Evolutionary conservation across 345 rosid genomes (phyloP), one percentile per base, ranked within the genome.

Genomic region (Arabidopsis arenosa): DNA sequence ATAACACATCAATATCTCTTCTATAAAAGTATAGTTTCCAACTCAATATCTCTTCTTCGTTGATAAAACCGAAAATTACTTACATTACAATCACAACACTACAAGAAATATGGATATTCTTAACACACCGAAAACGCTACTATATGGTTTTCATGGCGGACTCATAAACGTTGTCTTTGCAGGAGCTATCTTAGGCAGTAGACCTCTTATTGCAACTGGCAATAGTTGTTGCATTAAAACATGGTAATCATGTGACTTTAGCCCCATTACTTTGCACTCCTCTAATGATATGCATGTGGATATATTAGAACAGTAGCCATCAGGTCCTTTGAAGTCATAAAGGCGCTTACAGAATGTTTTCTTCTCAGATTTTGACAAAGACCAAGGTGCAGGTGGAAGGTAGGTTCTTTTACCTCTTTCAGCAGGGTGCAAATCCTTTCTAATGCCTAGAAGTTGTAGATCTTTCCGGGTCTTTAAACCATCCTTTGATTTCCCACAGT

Each of bases 31-130:
- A 33, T 36, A 54, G 36, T 41, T 52, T 58, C 14, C 43, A 45
- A 68, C 61, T 36, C 39, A n/a, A n/a, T n/a, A n/a, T n/a, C n/a
- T n/a, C 14, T 66, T 30, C 21, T 51, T 72, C 43, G 10, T 43
- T 66, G 1, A 23, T 23, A 23, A 23, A 23, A 23, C 26, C 26
- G 26, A 23, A 23, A 23, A 23, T 23, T 44, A 82, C 89, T 85
- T 87, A 93, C 98, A 82, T 96, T 96, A 82, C 94, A 90, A 81
- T 96, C 93, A n/a, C 87, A 96, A 64, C 62, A 61, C 21, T 18
- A 18, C 21, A 40, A 18, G 21, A 18, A 18, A 18, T 18, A 18
- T 18, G 21, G 1, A 18, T 18, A 18, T 18, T 18, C 21, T 18
- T 18, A 18, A 18, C 21, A 18, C 21, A 18, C 21, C 21, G 21